These are phyloP conservation scores for Umbellularia californica DNA, from an alignment of 164 flowering plant species.

Conservation along the genomic window DNA sequence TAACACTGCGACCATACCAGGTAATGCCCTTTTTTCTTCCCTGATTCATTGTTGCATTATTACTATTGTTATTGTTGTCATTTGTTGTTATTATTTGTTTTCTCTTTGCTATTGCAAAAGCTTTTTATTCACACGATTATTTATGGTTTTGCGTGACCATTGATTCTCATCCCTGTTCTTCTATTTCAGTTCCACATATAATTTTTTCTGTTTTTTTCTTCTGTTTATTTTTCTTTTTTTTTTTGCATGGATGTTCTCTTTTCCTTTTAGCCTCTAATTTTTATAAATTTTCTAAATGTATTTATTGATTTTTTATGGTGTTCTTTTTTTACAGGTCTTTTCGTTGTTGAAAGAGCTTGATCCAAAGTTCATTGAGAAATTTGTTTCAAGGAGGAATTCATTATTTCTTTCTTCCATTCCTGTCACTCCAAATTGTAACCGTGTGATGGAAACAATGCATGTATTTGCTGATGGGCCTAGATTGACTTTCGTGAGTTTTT, in stretches of 20 bases:
- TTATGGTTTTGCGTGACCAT: background rate
- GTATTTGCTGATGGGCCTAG: slow-evolving; percentile 39
- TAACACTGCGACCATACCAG: slow-evolving; percentile 65
- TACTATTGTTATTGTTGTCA: too few relatives aligned
- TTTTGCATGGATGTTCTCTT: background rate
- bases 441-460: slow-evolving; percentile 55
- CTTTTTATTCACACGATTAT: background rate
- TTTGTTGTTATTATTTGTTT: background rate
- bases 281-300: background rate
- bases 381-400: slow-evolving; percentile 30
- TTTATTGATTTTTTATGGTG: background rate
- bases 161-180: background rate
- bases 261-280: background rate
- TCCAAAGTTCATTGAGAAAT: slow-evolving; percentile 29
- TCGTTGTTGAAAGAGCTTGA: slow-evolving; percentile 49
- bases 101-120: background rate
- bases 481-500: slow-evolving; percentile 56
- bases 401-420: slow-evolving; percentile 55
- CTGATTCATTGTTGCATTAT: too few relatives aligned
- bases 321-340: slow-evolving; percentile 43
- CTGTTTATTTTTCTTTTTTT: background rate
- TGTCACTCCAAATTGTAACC: slow-evolving; percentile 78
- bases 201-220: background rate
- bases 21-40: slow-evolving; percentile 24
- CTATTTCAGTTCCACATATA: background rate